These are phyloP conservation scores for Lepidium sativum DNA, from an alignment of 345 rosid species.

Conservation along the genomic window DNA sequence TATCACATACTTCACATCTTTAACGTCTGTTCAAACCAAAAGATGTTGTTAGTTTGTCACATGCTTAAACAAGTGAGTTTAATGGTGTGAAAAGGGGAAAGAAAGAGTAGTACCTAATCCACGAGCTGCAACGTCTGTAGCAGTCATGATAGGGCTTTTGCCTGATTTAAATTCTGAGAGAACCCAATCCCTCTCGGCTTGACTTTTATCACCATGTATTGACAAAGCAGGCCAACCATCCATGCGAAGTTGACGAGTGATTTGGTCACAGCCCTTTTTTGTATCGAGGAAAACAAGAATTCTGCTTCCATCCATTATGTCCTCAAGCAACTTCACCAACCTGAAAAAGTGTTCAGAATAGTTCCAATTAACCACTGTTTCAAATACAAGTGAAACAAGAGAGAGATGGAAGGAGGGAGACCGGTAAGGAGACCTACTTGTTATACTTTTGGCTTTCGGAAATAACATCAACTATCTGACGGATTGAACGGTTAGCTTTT, in stretches of 20 bases:
- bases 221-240: constrained; percentile 99
- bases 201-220: constrained; percentile 99
- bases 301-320: constrained; percentile 99
- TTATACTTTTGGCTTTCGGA: constrained; percentile 92
- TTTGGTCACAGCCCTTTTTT: constrained; percentile 96
- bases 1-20: constrained; percentile 89
- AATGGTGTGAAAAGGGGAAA: background rate
- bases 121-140: constrained; percentile 99
- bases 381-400: background rate
- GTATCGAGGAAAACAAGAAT: constrained; percentile 94
- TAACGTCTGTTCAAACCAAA: constrained; percentile 64
- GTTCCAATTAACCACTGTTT: background rate
- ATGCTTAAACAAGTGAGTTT: background rate
- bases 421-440: constrained; percentile 44
- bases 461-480: constrained; percentile 83
- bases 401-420: background rate
- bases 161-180: constrained; percentile 97
- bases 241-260: constrained; percentile 97
- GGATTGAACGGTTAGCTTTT: constrained; percentile 94
- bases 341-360: constrained; percentile 30
- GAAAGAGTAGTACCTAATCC: constrained; percentile 60
- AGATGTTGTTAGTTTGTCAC: background rate
- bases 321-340: constrained; percentile 91
- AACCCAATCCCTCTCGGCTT: constrained; percentile 99
- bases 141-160: constrained; percentile 98